Evolutionary conservation across 108 stramenopile genomes (phyloP), one percentile per base, ranked within the genome.

Genomic region (Nitzschia inconspicua): DNA sequence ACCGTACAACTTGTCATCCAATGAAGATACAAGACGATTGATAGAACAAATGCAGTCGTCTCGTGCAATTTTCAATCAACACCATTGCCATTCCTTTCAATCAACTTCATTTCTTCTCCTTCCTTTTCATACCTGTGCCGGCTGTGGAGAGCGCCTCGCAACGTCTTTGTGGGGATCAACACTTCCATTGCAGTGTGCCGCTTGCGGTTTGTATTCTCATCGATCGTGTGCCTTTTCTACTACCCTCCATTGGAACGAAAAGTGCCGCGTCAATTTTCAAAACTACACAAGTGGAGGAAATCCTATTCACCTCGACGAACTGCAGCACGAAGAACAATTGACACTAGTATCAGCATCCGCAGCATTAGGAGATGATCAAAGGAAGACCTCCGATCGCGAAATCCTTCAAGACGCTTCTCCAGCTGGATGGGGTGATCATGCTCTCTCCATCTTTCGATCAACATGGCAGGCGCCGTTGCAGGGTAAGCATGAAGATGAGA

Each of bases 181-280:
- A 26, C 48, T 78, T 56, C 73, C 68, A 55, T 84, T 84, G 44
- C 54, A 68, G 18, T 92, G 91, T 53, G 34, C 68, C 0, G 79
- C 91, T 10, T 92, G 91, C 68, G 76, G 77, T 0, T 68, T 73
- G 0, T 79, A 82, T 57, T 83, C 87, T 2, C 91, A 92, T 76
- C 63, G 89, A 58, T 42, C 55, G 3, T 91, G 89, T 75, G 84
- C 84, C 3, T 64, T 86, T 34, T 61, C 69, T 19, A 42, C 50
- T 40, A 14, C 26, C 13, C 24, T 52, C 8, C 8, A 63, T 24
- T 79, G 68, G 72, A 54, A 56, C 6, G 66, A 59, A 40, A 29
- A 37, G 4, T 73, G 78, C 48, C 46, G 55, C 1, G 65, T 70
- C 26, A 75, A 68, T 53, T 39, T 19, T 32, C n/a, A 44, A 41